A percentile compares a stretch with the other conserved stretches of the same genome.
Conservation (phyloP, 257 asterid genomes). For the Solanum virginianum region DNA sequence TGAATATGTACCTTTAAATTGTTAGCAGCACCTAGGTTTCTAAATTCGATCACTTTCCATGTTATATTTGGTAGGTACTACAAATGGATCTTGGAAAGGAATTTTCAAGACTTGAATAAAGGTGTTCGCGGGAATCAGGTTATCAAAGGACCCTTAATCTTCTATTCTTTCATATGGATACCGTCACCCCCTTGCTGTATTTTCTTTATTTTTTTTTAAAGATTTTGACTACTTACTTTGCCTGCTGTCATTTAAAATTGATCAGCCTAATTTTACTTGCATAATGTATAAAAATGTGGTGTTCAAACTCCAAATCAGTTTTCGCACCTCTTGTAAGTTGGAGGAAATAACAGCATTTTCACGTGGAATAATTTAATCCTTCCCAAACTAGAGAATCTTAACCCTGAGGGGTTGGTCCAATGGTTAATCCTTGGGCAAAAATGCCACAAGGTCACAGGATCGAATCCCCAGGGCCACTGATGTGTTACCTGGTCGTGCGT, state of each 20-base stretch:
- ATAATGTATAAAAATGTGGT: background rate
- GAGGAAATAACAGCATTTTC: background rate
- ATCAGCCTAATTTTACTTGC: background rate
- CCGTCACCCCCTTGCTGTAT: background rate
- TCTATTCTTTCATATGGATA: background rate
- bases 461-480: no score
- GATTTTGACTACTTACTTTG: background rate
- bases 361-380: background rate
- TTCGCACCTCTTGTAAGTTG: background rate
- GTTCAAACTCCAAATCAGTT: background rate
- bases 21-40: background rate
- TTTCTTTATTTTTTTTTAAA: background rate
- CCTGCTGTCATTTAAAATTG: background rate
- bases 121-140: conserved; percentile 99
- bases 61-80: conserved; percentile 50
- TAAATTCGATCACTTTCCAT: background rate
- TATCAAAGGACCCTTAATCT: background rate
- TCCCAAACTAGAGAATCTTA: background rate
- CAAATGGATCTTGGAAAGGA: conserved; percentile 98
- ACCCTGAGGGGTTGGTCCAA: no score
- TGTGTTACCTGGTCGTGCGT: no score
- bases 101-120: conserved; percentile 92
- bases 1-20: background rate
- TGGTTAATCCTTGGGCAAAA: no score
- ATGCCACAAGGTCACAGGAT: no score